Evolutionary conservation across 805 yeast genomes (phyloP), one percentile per base, ranked within the genome.

Genomic region (Nakazawaea molendinolei): DNA sequence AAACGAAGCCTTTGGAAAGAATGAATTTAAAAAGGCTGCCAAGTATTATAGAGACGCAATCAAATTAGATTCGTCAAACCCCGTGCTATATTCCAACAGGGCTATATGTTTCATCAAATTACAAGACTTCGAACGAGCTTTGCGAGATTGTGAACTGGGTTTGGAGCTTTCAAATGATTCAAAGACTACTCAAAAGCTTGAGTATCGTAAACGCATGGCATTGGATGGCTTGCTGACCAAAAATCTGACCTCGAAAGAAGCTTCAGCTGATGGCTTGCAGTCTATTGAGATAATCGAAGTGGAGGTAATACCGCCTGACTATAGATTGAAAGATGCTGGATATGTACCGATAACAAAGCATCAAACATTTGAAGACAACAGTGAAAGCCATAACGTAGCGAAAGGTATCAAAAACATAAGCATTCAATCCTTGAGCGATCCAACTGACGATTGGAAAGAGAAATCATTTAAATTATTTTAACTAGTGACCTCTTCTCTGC

Each of bases 91-190:
- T 49, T 71, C 89, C n/a, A 83, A 83, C 49, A 57, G 81, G 29
- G 82, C 92, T 0, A 75, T 76, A 61, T 65, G 85, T n/a, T 65
- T 70, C 43, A 50, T 80, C 27, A 75, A 76, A 39, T 50, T 76
- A 4, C 47, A 58, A 5, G 66, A 69, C 22, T 76, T 69, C 65
- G 46, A 53, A 3, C 55, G 68, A 13, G 84, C 79, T 3, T 47
- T 70, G 3, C 50, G 53, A 14, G 76, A 71, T 39, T 70, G 83
- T 41, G 52, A 67, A 8, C 47, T 48, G 12, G 89, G 85, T 0
- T 52, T 80, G 12, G 28, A 28, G 8, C 23, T 29, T n/a, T 13
- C 23, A 20, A 23, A 16, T 4, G 51, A 47, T 5, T 47, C 57
- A 2, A 61, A 58, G 26, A 21, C 18, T 9, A 60, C 71, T 0